Conservation (phyloP, 129 eudicot genomes). For the Gnaphalium uliginosum region DNA sequence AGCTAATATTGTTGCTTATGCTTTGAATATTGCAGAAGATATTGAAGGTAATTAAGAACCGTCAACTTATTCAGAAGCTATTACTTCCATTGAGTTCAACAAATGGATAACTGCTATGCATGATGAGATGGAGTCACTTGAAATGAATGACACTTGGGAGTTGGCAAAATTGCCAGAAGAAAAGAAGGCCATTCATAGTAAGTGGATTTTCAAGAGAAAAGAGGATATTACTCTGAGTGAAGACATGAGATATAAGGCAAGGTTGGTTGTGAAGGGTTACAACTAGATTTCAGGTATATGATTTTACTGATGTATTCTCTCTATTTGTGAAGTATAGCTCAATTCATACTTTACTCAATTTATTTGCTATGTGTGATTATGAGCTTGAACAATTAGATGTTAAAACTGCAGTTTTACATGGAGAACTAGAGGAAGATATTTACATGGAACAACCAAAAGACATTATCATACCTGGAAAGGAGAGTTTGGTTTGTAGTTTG, state of each 20-base stretch:
- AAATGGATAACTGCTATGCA: not conserved
- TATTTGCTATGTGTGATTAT: constrained; percentile 3
- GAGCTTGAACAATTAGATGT: constrained; percentile 5
- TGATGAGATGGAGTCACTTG: not conserved
- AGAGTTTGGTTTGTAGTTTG: not conserved
- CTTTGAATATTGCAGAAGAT: not conserved
- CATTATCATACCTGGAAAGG: not conserved
- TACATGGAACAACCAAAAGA: not conserved
- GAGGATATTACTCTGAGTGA: too few relatives aligned
- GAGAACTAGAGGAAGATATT: not conserved
- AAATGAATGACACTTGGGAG: not conserved
- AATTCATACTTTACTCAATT: not conserved
- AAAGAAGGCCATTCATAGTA: not conserved
- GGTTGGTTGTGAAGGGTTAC: not conserved
- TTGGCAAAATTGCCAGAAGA: not conserved
- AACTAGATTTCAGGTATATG: not conserved
- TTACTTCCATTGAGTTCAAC: not conserved
- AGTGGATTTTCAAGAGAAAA: too few relatives aligned
- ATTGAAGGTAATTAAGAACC: not conserved
- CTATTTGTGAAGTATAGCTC: not conserved
- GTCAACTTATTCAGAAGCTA: not conserved
- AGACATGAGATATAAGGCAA: not conserved
- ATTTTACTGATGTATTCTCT: constrained; percentile 2
- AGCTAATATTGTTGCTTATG: too few relatives aligned
- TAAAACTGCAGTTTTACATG: not conserved